Conservation (phyloP, 202 grass and related monocot genomes). For the Saccharum hybrid region DNA sequence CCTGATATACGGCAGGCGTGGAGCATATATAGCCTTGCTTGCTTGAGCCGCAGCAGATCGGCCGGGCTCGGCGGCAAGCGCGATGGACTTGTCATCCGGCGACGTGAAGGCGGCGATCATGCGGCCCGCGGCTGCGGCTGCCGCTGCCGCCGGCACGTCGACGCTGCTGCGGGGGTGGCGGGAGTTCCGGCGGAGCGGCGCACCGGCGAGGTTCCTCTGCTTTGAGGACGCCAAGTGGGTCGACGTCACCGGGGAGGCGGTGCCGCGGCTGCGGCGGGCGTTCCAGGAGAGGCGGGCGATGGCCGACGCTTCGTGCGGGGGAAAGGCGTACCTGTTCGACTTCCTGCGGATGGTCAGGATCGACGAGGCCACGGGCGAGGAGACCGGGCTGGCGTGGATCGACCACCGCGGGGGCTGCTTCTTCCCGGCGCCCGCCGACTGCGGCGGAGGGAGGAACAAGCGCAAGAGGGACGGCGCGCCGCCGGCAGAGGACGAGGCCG, state of each 20-base stretch:
- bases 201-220: constrained; percentile 68
- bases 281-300: constrained; percentile 50
- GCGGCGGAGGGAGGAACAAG: constrained; percentile 2
- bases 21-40: background rate
- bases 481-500: background rate
- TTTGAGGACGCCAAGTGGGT: constrained; percentile 60
- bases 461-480: background rate
- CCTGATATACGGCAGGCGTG: background rate
- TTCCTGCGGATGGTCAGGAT: constrained; percentile 69
- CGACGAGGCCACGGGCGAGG: constrained; percentile 49
- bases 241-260: constrained; percentile 49
- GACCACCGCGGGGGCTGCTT: constrained; percentile 71
- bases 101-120: constrained; percentile 12
- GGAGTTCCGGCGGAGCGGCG: constrained; percentile 54
- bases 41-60: constrained; percentile 10
- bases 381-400: constrained; percentile 72
- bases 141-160: background rate
- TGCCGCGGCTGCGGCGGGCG: constrained; percentile 37
- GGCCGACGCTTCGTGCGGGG: constrained; percentile 40
- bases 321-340: constrained; percentile 59
- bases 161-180: constrained; percentile 46
- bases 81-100: constrained; percentile 36
- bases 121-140: background rate
- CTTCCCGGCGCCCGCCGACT: constrained; percentile 56
- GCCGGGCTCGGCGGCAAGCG: background rate